Conservation (phyloP, 805 yeast species). For the Ogataea dorogensis region DNA sequence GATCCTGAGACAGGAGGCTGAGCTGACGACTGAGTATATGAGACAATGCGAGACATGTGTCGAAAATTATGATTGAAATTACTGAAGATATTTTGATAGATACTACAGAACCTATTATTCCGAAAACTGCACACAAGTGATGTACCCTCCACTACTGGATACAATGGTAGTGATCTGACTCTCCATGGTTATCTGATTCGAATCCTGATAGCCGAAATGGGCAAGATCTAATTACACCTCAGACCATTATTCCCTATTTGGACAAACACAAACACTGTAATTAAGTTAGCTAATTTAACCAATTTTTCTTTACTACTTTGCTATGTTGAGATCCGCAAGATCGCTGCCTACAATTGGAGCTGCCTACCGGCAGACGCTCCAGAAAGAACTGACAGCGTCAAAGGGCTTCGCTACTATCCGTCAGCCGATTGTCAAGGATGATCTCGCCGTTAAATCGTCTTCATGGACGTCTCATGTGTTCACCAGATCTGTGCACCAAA, state of each 20-base stretch:
- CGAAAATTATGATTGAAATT: slow-evolving; percentile 2
- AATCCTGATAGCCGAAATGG: neutral
- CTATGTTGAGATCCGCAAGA: slow-evolving; percentile 35
- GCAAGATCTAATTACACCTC: slow-evolving; percentile 1
- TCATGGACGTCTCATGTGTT: slow-evolving; percentile 14
- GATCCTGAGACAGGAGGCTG: slow-evolving; percentile 1
- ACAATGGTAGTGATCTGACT: no score
- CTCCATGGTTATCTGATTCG: no score
- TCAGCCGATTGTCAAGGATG: slow-evolving; percentile 12
- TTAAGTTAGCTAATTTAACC: slow-evolving; percentile 1
- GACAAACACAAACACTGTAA: slow-evolving; percentile 15
- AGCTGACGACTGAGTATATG: neutral
- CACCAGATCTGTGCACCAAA: slow-evolving; percentile 35
- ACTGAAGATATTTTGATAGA: neutral
- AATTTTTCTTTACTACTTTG: slow-evolving; percentile 1
- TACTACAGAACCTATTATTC: no score
- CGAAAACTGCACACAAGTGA: no score
- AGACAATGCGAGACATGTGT: slow-evolving; percentile 2
- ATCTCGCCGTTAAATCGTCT: slow-evolving; percentile 4
- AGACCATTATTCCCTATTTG: slow-evolving; percentile 5
- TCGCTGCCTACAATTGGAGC: slow-evolving; percentile 34
- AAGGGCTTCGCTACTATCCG: slow-evolving; percentile 11
- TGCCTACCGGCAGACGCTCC: slow-evolving; percentile 27
- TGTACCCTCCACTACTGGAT: no score
- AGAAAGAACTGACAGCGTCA: slow-evolving; percentile 12